A percentile compares a stretch with the other conserved stretches of the same genome.
Conservation (phyloP, 1,284 basidiomycete genomes). For the Tausonia pullulans region DNA sequence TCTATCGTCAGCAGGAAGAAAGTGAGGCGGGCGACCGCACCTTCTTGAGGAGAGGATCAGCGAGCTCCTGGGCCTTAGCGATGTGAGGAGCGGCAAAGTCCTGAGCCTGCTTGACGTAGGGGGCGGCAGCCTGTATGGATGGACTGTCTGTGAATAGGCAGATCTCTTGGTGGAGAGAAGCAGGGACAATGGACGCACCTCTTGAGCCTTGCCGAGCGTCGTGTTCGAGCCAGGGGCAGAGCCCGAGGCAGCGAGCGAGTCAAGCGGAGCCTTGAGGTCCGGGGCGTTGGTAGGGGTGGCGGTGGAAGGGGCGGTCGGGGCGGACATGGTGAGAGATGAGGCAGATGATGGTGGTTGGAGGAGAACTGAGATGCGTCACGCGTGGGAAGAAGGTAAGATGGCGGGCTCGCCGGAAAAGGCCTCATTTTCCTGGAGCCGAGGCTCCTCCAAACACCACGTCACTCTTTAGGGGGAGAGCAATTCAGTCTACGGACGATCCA, state of each 20-base stretch:
- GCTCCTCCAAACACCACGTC: no score
- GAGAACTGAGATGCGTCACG: no score
- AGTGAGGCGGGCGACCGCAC: neutral
- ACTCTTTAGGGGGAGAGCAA: no score
- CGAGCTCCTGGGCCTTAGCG: constrained; percentile 6
- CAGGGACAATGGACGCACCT: neutral
- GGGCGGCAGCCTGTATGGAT: neutral
- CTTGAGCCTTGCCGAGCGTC: constrained; percentile 4
- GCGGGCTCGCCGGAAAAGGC: no score
- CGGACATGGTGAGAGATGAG: no score
- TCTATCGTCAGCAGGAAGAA: neutral
- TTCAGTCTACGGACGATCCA: no score
- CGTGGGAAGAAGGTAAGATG: no score
- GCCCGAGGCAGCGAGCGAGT: neutral
- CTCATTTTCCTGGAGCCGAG: no score
- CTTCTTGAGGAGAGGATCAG: constrained; percentile 1
- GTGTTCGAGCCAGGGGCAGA: neutral
- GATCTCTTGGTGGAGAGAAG: neutral
- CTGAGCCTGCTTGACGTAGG: constrained; percentile 4
- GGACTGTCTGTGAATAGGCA: no score
- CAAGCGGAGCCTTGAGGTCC: neutral
- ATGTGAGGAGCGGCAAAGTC: constrained; percentile 10
- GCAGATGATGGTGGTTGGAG: no score
- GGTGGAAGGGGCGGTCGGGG: no score
- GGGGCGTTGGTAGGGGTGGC: no score